These are phyloP conservation scores for Lachnellula subtilissima DNA, from an alignment of 2,329 filamentous ascomycete genomes.

Conservation along the genomic window DNA sequence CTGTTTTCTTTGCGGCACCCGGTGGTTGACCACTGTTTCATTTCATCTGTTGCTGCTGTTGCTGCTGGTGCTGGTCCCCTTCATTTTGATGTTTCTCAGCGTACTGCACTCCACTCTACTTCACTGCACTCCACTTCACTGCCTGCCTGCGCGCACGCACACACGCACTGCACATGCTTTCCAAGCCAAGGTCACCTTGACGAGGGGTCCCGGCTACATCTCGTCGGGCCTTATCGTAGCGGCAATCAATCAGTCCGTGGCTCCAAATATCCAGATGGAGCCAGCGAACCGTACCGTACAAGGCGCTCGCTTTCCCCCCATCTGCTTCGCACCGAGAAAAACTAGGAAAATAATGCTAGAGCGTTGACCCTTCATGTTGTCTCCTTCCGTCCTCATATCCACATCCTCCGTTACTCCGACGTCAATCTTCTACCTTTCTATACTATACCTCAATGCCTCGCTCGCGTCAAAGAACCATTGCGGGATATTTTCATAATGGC, in stretches of 20 bases:
- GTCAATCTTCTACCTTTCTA: not conserved
- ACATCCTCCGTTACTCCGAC: conserved; percentile 1
- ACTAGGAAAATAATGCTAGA: conserved; percentile 10
- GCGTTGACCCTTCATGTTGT: conserved; percentile 9
- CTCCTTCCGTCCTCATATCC: conserved; percentile 5
- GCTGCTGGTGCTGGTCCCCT: not conserved
- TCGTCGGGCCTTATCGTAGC: conserved; percentile 26
- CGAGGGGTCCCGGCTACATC: conserved; percentile 22
- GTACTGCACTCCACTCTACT: too few species aligned
- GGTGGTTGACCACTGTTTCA: too few species aligned
- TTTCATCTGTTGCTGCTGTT: too few species aligned
- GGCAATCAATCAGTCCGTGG: conserved; percentile 22
- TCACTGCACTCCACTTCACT: not conserved
- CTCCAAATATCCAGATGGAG: too few species aligned
- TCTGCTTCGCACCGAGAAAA: conserved; percentile 8
- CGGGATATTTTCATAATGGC: conserved; percentile 14
- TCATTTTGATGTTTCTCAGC: not conserved
- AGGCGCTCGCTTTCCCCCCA: conserved; percentile 5
- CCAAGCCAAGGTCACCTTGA: conserved; percentile 25
- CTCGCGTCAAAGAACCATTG: not conserved
- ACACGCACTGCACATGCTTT: not conserved
- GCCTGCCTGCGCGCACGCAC: not conserved
- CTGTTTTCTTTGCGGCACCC: too few species aligned
- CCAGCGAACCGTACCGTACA: not conserved
- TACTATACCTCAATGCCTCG: conserved; percentile 2